phyloP scores from a whole-genome alignment of 345 rosid genomes.

The Syzygium jambos region DNA sequence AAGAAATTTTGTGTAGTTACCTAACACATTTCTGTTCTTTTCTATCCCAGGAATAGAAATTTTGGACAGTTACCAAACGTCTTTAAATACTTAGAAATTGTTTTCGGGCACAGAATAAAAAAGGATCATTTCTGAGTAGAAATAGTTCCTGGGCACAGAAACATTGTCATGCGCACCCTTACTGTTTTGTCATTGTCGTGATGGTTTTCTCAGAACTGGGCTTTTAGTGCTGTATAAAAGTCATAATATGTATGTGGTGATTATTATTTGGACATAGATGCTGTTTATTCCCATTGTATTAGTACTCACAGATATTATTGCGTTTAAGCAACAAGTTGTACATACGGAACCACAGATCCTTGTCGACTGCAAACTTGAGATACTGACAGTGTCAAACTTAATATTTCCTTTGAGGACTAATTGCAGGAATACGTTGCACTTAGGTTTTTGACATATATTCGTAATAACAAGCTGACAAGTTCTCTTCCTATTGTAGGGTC shows the following conservation, averaged over 20 bases:
- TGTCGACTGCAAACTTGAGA: neutral
- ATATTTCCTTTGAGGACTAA: neutral
- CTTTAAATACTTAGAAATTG: no score
- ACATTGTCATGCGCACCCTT: no score
- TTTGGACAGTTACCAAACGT: no score
- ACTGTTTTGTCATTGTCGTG: neutral
- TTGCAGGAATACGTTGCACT: neutral
- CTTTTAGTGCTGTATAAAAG: neutral
- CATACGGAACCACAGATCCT: neutral
- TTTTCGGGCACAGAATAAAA: no score
- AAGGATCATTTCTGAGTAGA: no score
- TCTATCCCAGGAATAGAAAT: no score
- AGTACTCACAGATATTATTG: neutral
- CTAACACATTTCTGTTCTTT: no score
- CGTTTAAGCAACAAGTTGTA: neutral
- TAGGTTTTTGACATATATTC: neutral
- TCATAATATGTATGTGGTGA: neutral
- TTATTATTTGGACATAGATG: neutral
- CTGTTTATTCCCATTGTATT: neutral
- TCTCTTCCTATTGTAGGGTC: conserved; percentile 34
- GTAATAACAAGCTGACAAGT: neutral
- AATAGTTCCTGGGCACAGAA: no score
- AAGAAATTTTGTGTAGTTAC: no score
- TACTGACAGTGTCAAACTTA: neutral
- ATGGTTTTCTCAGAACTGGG: neutral